These are phyloP conservation scores for Kurtzmaniella natalensis DNA, from an alignment of 1,139 yeast genomes.

Conservation along the genomic window DNA sequence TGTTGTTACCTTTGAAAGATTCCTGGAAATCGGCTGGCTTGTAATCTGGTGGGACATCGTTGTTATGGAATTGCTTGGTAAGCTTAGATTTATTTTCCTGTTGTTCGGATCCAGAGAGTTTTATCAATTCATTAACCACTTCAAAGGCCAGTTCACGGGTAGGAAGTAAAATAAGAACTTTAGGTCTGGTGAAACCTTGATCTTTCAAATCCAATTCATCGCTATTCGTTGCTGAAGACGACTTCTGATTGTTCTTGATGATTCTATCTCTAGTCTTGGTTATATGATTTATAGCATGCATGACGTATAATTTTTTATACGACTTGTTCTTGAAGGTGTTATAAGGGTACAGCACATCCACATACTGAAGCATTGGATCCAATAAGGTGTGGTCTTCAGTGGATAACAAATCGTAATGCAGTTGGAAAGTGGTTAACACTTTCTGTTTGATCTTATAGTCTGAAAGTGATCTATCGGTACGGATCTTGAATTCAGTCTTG, in stretches of 20 bases:
- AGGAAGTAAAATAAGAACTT: conserved; percentile 77
- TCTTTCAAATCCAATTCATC: conserved; percentile 66
- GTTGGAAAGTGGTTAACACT: conserved; percentile 1
- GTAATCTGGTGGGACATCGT: conserved; percentile 47
- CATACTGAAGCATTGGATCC: conserved; percentile 66
- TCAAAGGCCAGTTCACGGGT: conserved; percentile 77
- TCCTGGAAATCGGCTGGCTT: conserved; percentile 84
- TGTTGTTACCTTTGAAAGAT: conserved; percentile 82
- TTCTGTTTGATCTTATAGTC: conserved; percentile 6
- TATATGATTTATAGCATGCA: conserved; percentile 80
- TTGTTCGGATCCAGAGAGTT: conserved; percentile 65
- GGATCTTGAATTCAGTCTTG: conserved; percentile 7
- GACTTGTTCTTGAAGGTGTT: conserved; percentile 33
- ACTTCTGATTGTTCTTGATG: conserved; percentile 65
- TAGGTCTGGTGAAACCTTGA: conserved; percentile 95
- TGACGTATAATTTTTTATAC: conserved; percentile 58
- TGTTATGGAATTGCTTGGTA: conserved; percentile 59
- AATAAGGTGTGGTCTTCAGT: conserved; percentile 28
- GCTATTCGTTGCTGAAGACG: conserved; percentile 42
- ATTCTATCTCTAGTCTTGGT: conserved; percentile 82
- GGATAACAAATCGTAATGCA: conserved; percentile 12
- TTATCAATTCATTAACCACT: conserved; percentile 59
- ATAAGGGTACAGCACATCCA: conserved; percentile 67
- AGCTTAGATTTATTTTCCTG: conserved; percentile 80
- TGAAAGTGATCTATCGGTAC: conserved; percentile 6